These are phyloP conservation scores for Pythium plurisporium DNA, from an alignment of 352 stramenopile species.

Conservation along the genomic window DNA sequence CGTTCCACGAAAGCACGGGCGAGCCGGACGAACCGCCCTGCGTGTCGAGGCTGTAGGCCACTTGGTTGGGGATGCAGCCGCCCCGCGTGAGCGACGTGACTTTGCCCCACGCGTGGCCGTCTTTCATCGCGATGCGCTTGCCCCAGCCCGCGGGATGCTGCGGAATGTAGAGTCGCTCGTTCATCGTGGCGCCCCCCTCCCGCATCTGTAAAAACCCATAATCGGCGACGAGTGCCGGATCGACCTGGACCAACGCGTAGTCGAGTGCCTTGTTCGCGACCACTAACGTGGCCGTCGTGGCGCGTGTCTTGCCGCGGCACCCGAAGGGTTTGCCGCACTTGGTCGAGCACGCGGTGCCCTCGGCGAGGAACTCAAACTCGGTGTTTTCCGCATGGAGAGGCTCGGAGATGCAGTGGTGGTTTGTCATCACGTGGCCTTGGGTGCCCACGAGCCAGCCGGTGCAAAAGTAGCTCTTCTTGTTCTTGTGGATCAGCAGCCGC, in stretches of 20 bases:
- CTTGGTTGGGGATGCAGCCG: constrained; percentile 35
- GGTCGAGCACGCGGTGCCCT: constrained; percentile 31
- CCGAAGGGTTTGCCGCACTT: constrained; percentile 33
- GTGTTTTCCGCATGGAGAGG: constrained; percentile 32
- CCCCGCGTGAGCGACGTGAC: constrained; percentile 34
- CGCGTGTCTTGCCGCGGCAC: constrained; percentile 40
- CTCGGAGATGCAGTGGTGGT: constrained; percentile 62
- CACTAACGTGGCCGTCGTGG: constrained; percentile 42
- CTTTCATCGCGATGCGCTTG: constrained; percentile 46
- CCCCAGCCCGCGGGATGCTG: constrained; percentile 44
- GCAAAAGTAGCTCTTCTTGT: constrained; percentile 31
- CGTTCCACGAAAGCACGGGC: neutral
- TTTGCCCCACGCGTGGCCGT: constrained; percentile 44
- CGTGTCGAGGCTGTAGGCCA: constrained; percentile 44
- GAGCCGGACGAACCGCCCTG: neutral
- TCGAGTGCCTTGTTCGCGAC: constrained; percentile 43
- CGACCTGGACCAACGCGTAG: constrained; percentile 56
- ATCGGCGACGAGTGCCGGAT: constrained; percentile 30
- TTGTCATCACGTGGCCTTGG: constrained; percentile 60
- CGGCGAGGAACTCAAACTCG: constrained; percentile 63
- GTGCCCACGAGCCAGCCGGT: constrained; percentile 62
- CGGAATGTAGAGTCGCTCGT: constrained; percentile 48
- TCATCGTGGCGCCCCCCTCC: constrained; percentile 22
- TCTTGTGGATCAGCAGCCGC: constrained; percentile 44
- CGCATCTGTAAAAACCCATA: constrained; percentile 64